Conservation (phyloP, 768 basidiomycete species). For the Boletus insuetus region DNA sequence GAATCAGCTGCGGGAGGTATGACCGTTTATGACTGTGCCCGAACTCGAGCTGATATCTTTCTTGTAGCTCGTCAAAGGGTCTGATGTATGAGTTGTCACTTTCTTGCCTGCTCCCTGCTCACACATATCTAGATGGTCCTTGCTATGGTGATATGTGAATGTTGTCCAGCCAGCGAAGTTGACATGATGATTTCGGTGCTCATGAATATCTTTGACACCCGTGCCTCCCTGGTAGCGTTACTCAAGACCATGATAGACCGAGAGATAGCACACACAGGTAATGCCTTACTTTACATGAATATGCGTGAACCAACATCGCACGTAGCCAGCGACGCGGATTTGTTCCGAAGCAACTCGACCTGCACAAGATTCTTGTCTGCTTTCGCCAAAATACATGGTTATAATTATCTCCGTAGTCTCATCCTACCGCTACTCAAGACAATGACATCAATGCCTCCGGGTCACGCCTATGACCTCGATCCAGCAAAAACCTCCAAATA, state of each 20-base stretch:
- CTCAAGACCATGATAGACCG: conserved; percentile 83
- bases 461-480: conserved; percentile 77
- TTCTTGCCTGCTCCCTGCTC: conserved; percentile 1
- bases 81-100: conserved; percentile 51
- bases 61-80: conserved; percentile 64
- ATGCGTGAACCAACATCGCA: conserved; percentile 1
- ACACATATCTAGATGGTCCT: conserved; percentile 56
- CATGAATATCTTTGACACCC: conserved; percentile 82
- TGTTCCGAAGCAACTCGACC: conserved; percentile 87
- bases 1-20: conserved; percentile 58
- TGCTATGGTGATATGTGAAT: conserved; percentile 84
- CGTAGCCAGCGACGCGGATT: conserved; percentile 72
- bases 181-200: conserved; percentile 85
- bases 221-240: conserved; percentile 64
- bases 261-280: conserved; percentile 79
- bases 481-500: conserved; percentile 57
- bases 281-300: conserved; percentile 5
- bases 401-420: conserved; percentile 82
- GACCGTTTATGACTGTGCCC: conserved; percentile 18
- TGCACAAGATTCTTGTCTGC: conserved; percentile 84
- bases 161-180: conserved; percentile 74
- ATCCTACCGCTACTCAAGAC: conserved; percentile 74
- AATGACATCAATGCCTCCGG: conserved; percentile 69
- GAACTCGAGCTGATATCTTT: conserved; percentile 2
- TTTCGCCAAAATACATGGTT: conserved; percentile 88